These are phyloP conservation scores for Triticum dicoccoides DNA, from an alignment of 176 grass and related monocot genomes.

Conservation along the genomic window DNA sequence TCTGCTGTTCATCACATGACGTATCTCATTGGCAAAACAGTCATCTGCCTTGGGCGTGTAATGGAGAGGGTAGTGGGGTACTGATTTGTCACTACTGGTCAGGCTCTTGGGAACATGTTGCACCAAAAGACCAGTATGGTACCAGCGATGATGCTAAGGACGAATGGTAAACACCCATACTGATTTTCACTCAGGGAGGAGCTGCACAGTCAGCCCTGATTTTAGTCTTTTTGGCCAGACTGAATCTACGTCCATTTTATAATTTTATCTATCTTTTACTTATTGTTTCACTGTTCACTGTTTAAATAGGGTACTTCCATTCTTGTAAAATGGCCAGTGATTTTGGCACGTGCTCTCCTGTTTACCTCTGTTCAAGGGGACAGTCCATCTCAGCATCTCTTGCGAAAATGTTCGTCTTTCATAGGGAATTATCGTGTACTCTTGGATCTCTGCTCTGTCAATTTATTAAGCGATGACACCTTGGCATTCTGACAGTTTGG, in stretches of 20 bases:
- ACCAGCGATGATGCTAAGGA: conserved; percentile 14
- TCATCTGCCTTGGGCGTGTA: conserved; percentile 25
- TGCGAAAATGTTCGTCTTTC: too few species aligned
- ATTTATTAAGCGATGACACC: too few species aligned
- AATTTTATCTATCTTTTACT: too few species aligned
- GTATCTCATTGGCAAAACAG: conserved; percentile 21
- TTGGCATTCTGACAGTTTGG: too few species aligned
- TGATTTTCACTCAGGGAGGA: neutral
- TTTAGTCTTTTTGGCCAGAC: neutral
- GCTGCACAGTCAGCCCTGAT: neutral
- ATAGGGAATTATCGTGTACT: too few species aligned
- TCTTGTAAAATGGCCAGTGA: too few species aligned
- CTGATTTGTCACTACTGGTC: conserved; percentile 14
- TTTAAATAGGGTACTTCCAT: too few species aligned
- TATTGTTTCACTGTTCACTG: too few species aligned
- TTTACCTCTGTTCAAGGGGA: too few species aligned
- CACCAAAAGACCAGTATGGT: conserved; percentile 10
- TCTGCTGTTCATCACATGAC: neutral
- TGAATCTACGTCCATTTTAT: neutral
- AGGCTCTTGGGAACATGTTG: conserved; percentile 13
- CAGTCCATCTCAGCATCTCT: too few species aligned
- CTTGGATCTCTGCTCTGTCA: too few species aligned
- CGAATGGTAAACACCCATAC: conserved; percentile 19
- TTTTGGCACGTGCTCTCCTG: too few species aligned
- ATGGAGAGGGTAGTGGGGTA: conserved; percentile 1